Evolutionary conservation across 2,329 filamentous ascomycete genomes (phyloP).

Genomic region (Stagonosporopsis tanaceti): DNA sequence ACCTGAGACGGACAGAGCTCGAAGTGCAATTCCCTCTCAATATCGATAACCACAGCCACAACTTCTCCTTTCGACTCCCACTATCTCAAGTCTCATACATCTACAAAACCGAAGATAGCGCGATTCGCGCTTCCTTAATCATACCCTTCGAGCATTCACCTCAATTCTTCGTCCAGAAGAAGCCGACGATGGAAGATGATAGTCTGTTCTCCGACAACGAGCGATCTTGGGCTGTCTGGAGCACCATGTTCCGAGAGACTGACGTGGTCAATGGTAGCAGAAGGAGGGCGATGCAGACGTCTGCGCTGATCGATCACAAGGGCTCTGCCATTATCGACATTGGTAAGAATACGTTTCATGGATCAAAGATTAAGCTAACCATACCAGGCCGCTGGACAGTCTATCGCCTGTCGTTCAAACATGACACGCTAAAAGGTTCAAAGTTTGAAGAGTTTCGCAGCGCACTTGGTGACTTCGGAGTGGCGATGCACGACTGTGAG

Average conservation of each 20-base stretch:
- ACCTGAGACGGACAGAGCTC: slow-evolving; percentile 56
- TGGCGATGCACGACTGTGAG: slow-evolving; percentile 59
- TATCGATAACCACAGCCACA: slow-evolving; percentile 22
- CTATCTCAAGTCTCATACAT: slow-evolving; percentile 56
- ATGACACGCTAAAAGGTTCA: slow-evolving; percentile 35
- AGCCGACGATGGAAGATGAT: slow-evolving; percentile 22
- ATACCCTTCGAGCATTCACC: slow-evolving; percentile 52
- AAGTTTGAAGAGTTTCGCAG: slow-evolving; percentile 57
- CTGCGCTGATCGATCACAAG: slow-evolving; percentile 51
- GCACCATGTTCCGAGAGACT: slow-evolving; percentile 70
- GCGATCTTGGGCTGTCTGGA: slow-evolving; percentile 62
- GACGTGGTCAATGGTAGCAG: slow-evolving; percentile 61
- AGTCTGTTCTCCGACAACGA: slow-evolving; percentile 30
- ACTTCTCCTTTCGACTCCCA: slow-evolving; percentile 56
- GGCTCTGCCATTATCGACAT: slow-evolving; percentile 65
- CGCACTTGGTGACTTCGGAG: slow-evolving; percentile 76
- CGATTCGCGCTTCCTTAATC: slow-evolving; percentile 26
- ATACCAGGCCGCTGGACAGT: slow-evolving; percentile 67
- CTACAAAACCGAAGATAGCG: slow-evolving; percentile 35
- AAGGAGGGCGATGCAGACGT: slow-evolving; percentile 23
- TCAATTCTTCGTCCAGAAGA: slow-evolving; percentile 52
- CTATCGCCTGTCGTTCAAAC: slow-evolving; percentile 61
- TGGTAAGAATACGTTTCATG: slow-evolving; percentile 49
- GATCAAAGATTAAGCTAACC: slow-evolving; percentile 3
- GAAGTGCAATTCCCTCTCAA: slow-evolving; percentile 55